phyloP scores from a whole-genome alignment of 805 yeast genomes.

The Starmerella apis region DNA sequence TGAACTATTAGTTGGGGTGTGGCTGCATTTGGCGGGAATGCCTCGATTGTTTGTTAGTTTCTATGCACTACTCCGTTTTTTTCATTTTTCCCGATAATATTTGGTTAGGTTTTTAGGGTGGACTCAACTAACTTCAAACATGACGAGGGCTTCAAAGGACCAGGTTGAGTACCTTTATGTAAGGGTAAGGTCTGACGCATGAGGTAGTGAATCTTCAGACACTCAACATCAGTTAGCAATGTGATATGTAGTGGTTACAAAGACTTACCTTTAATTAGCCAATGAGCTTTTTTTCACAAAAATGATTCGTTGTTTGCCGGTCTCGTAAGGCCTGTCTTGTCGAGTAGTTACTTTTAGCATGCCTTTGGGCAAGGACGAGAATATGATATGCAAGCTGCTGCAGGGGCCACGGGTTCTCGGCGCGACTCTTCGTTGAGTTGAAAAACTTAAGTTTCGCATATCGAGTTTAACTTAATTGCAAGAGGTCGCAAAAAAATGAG shows the following conservation, averaged over 20 bases:
- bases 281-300: not conserved
- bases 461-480: not conserved
- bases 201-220: not conserved
- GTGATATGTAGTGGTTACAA: not conserved
- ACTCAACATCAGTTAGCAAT: too few relatives aligned
- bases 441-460: not conserved
- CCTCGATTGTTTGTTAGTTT: not conserved
- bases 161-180: not conserved
- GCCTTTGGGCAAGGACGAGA: constrained; percentile 5
- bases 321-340: not conserved
- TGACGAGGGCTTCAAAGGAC: not conserved
- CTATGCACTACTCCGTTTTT: too few relatives aligned
- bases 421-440: too few relatives aligned
- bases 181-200: not conserved
- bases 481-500: too few relatives aligned
- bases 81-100: not conserved
- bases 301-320: not conserved
- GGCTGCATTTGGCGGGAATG: too few relatives aligned
- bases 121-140: too few relatives aligned
- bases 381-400: not conserved
- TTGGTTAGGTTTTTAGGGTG: not conserved
- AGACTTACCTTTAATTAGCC: not conserved
- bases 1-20: not conserved
- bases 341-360: not conserved
- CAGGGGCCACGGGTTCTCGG: not conserved